Percentiles rank a stretch among this genome's conserved stretches.
phyloP scores from a whole-genome alignment of 176 grass and related monocot species.

The Bromus sterilis region DNA sequence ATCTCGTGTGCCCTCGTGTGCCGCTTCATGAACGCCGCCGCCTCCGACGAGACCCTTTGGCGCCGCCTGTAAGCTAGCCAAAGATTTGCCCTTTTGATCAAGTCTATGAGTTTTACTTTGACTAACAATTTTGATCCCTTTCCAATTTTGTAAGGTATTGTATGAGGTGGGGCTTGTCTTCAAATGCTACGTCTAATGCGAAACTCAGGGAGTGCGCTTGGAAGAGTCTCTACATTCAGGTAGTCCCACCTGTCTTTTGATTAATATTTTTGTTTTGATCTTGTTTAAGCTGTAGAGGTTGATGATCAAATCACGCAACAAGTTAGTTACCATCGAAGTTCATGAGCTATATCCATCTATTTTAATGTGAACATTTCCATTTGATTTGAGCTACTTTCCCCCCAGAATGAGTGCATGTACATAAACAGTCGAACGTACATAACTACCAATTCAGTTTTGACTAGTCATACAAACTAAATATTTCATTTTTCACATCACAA shows the following conservation, averaged over 20 bases:
- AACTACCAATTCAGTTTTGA: background rate
- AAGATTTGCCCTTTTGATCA: background rate
- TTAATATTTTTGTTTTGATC: background rate
- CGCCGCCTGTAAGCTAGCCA: conserved; percentile 59
- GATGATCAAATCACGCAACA: background rate
- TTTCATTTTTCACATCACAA: background rate
- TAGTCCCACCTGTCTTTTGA: background rate
- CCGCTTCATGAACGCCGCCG: conserved; percentile 68
- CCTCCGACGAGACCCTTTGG: conserved; percentile 94
- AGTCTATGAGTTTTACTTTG: background rate
- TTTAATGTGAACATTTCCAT: background rate
- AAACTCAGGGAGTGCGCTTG: conserved; percentile 71
- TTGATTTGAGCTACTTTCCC: background rate
- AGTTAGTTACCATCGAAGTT: background rate
- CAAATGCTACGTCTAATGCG: conserved; percentile 48
- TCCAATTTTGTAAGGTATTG: conserved; percentile 50
- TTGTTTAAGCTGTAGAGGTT: background rate
- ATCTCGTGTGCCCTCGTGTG: conserved; percentile 71
- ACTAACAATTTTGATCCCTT: background rate
- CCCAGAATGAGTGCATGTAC: background rate
- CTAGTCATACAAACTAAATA: background rate
- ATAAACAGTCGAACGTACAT: background rate
- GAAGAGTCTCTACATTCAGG: conserved; percentile 98
- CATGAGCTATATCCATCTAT: background rate
- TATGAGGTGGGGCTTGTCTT: conserved; percentile 78